Base-by-base conservation (phyloP, 805 yeast species). In the Candida oleophila region DNA sequence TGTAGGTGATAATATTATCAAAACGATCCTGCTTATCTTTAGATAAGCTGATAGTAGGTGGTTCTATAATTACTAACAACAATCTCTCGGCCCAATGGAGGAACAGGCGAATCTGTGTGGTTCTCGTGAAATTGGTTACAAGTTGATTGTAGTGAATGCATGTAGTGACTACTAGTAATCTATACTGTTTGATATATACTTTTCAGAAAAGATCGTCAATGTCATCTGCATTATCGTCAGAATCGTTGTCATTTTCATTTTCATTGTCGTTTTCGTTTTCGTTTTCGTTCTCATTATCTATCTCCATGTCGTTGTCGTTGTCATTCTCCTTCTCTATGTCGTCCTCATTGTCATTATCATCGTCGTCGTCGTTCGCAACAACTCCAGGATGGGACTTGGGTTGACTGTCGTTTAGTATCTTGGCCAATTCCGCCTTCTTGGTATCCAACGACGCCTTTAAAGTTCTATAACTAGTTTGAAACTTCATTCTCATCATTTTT, bases 401-500 rank as follows among this genome's bases (percentile, higher is more conserved):
- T 40, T 54, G 58, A 45, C 57, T 62, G 44, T 65, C 67, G 36
- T 59, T 68, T 4, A 54, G 43, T 20, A 61, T 48, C 49, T 57
- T 64, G 35, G 60, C 57, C 55, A 90, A 70, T 56, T 85, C 89
- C 49, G 83, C 74, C 65, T 78, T 79, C 71, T 92, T 94, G 59
- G 82, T 76, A 45, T 89, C 96, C 49, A 89, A 76, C 56, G 92
- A 96, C 45, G 84, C 82, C 63, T 82, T 83, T 59, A 94, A 75
- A 50, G 91, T 83, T 48, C 77, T 78, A 43, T 89, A 87, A 43
- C 86, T 90, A 53, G 87, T 94, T 56, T 84, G 76, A 62, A 91
- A 87, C 68, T 97, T 84, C 64, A 85, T 87, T 59, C 85, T 82
- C 81, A 94, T 77, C 68, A 92, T 85, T 55, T 92, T 91, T 60